Percentiles rank a stretch among this genome's conserved stretches.
phyloP scores from a whole-genome alignment of 2,329 filamentous ascomycete genomes.

The Pseudocercospora eumusae region DNA sequence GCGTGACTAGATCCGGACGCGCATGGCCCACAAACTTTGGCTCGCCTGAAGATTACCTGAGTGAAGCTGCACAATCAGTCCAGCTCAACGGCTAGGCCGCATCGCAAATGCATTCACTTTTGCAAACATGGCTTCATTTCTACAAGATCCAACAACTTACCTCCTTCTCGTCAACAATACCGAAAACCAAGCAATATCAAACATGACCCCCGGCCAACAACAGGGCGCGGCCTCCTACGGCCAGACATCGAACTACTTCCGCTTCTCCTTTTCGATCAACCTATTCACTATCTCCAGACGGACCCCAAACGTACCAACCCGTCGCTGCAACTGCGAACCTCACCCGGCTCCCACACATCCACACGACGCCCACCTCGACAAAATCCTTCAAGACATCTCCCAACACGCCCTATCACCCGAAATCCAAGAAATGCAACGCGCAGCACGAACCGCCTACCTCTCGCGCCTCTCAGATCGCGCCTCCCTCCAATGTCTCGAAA shows the following conservation, averaged over 20 bases:
- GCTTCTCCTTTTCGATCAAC: not conserved
- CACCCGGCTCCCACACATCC: not conserved
- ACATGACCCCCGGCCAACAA: not conserved
- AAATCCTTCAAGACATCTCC: not conserved
- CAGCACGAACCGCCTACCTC: not conserved
- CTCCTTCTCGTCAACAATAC: not conserved
- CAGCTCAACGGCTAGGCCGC: not conserved
- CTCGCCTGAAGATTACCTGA: not conserved
- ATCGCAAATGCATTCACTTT: not conserved
- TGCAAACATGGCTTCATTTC: not conserved
- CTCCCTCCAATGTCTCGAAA: not conserved
- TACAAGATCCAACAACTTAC: not conserved
- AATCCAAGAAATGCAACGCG: not conserved
- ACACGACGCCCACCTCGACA: not conserved
- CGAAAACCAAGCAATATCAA: not conserved
- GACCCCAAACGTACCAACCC: not conserved
- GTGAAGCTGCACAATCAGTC: not conserved
- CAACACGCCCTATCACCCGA: not conserved
- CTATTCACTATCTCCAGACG: not conserved
- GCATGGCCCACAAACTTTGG: not conserved
- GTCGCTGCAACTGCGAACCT: not conserved
- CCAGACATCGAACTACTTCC: not conserved
- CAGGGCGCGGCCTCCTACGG: not conserved
- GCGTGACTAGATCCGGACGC: not conserved
- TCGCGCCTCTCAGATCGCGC: conserved; percentile 3